A percentile compares a stretch with the other conserved stretches of the same genome.
Conservation (phyloP, 2,329 filamentous ascomycete species). For the Cladosporium colombiae region DNA sequence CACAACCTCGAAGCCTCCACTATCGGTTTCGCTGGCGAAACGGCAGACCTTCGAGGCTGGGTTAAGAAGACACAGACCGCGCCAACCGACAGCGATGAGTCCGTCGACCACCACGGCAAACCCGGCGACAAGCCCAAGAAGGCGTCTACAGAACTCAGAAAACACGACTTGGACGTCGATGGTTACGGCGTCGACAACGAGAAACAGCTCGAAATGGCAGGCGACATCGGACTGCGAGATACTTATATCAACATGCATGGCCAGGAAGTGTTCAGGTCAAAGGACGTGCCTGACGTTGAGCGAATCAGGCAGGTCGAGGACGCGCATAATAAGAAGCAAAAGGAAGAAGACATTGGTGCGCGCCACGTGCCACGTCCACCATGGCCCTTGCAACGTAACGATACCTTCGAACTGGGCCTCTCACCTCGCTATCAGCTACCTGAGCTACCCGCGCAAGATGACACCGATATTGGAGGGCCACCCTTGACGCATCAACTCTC, state of each 20-base stretch:
- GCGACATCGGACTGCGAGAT: slow-evolving; percentile 34
- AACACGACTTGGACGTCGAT: slow-evolving; percentile 73
- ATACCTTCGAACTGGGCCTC: slow-evolving; percentile 68
- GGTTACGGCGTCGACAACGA: slow-evolving; percentile 78
- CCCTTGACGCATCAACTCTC: slow-evolving; percentile 58
- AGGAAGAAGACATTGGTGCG: slow-evolving; percentile 36
- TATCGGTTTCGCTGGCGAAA: slow-evolving; percentile 21
- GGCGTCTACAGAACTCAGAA: not conserved
- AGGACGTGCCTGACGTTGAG: slow-evolving; percentile 64
- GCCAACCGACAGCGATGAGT: slow-evolving; percentile 17
- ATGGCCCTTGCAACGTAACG: slow-evolving; percentile 50
- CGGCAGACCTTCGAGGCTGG: slow-evolving; percentile 23
- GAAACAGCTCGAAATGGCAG: slow-evolving; percentile 44
- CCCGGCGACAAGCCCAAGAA: slow-evolving; percentile 19
- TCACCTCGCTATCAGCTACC: slow-evolving; percentile 69
- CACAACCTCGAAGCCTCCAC: slow-evolving; percentile 28
- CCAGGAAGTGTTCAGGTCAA: slow-evolving; percentile 70
- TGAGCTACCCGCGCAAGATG: slow-evolving; percentile 68
- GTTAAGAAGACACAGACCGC: slow-evolving; percentile 15
- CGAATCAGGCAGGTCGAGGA: slow-evolving; percentile 41
- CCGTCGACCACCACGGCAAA: not conserved
- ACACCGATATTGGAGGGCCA: slow-evolving; percentile 80
- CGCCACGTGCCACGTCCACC: slow-evolving; percentile 33
- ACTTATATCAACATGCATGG: slow-evolving; percentile 60
- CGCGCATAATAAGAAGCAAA: slow-evolving; percentile 19